Conservation (phyloP, 2,329 filamentous ascomycete genomes). For the Pseudogymnoascus sp. region DNA sequence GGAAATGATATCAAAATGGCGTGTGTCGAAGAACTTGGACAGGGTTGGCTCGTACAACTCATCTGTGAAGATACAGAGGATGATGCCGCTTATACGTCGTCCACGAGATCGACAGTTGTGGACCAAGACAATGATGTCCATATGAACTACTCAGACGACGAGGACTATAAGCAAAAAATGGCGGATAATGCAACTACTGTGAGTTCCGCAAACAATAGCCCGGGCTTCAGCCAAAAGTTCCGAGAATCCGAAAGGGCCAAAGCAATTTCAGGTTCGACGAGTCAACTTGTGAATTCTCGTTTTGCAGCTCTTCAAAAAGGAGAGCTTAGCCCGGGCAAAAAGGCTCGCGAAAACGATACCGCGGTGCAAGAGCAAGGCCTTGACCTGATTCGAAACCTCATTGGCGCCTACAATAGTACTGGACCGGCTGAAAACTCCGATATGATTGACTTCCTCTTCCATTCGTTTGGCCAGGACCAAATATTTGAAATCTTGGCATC, state of each 20-base stretch:
- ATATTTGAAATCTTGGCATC: conserved; percentile 73
- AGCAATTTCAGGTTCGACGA: conserved; percentile 14
- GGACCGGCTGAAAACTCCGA: conserved; percentile 44
- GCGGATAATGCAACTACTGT: background rate
- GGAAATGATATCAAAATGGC: conserved; percentile 64
- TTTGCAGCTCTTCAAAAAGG: conserved; percentile 49
- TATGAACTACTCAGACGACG: conserved; percentile 41
- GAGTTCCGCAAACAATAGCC: background rate
- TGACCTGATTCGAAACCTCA: conserved; percentile 82
- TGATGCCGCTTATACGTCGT: conserved; percentile 13
- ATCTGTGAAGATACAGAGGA: conserved; percentile 59
- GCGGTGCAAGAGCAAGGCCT: conserved; percentile 86
- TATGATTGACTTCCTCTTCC: conserved; percentile 82
- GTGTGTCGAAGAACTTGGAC: conserved; percentile 67
- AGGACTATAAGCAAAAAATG: conserved; percentile 16
- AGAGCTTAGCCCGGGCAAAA: conserved; percentile 58
- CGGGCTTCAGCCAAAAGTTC: background rate
- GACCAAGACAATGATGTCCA: conserved; percentile 51
- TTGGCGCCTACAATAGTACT: conserved; percentile 51
- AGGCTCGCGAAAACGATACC: conserved; percentile 67
- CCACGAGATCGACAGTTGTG: conserved; percentile 21
- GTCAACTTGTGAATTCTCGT: conserved; percentile 42
- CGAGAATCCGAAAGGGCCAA: background rate
- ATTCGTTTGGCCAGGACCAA: conserved; percentile 62
- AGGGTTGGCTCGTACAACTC: conserved; percentile 71